Conservation (phyloP, 75 land plant genomes). For the Picea sitchensis region DNA sequence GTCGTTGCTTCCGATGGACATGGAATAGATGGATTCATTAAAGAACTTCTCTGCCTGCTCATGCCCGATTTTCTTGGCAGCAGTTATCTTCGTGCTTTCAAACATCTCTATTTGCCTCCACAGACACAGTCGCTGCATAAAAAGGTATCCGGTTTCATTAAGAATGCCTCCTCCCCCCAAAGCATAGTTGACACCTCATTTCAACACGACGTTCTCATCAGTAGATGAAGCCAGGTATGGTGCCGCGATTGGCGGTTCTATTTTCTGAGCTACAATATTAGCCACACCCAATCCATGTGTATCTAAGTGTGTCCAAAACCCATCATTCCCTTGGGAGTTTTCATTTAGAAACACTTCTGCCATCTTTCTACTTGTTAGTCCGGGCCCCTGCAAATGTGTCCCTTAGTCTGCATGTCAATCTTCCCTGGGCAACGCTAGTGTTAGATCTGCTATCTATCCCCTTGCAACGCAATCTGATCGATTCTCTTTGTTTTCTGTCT, state of each 20-base stretch:
- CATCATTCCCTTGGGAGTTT: too few species aligned
- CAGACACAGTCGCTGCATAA: conserved; percentile 60
- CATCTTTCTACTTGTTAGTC: too few species aligned
- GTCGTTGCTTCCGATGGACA: conserved; percentile 88
- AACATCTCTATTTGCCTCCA: conserved; percentile 70
- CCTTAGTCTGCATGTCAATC: too few species aligned
- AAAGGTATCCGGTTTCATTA: conserved; percentile 66
- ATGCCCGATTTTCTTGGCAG: conserved; percentile 45
- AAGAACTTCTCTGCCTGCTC: conserved; percentile 45
- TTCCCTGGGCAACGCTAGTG: too few species aligned
- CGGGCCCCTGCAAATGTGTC: too few species aligned
- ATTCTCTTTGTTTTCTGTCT: too few species aligned
- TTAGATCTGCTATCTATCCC: too few species aligned
- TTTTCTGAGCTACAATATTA: conserved; percentile 37
- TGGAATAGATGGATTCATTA: conserved; percentile 43
- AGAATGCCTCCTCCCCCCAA: conserved; percentile 76
- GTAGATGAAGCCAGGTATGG: conserved; percentile 71
- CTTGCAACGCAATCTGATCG: too few species aligned
- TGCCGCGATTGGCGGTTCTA: conserved; percentile 73
- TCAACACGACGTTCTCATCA: conserved; percentile 46
- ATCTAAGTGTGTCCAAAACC: too few species aligned
- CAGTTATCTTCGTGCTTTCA: conserved; percentile 36
- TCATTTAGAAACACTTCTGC: too few species aligned
- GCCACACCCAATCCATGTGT: background rate
- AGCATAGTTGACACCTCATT: conserved; percentile 59